phyloP scores from a whole-genome alignment of 306 rosid genomes.

The Cyamopsis tetragonoloba region DNA sequence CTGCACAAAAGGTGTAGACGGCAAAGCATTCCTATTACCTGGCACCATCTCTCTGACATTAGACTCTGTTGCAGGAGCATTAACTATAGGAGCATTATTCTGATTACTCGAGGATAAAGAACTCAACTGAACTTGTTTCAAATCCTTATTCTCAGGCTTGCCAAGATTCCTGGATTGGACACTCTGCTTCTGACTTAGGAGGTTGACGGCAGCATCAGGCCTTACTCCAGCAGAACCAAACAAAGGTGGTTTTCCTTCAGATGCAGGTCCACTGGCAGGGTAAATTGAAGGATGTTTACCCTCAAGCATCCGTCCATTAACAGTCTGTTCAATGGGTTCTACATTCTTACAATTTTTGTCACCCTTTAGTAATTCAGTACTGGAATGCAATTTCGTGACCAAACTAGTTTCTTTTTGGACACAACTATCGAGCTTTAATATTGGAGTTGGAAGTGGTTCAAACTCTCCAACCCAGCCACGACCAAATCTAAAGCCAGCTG shows the following conservation, averaged over 20 bases:
- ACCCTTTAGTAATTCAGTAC: slow-evolving; percentile 39
- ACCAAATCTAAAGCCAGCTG: slow-evolving; percentile 77
- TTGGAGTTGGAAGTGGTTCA: slow-evolving; percentile 89
- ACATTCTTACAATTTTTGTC: slow-evolving; percentile 38
- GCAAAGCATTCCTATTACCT: slow-evolving; percentile 38
- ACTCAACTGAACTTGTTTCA: slow-evolving; percentile 60
- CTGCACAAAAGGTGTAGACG: slow-evolving; percentile 50
- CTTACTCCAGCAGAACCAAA: slow-evolving; percentile 48
- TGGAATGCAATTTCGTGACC: slow-evolving; percentile 31
- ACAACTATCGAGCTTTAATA: slow-evolving; percentile 45
- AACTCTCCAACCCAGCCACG: slow-evolving; percentile 99
- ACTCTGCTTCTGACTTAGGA: slow-evolving; percentile 42
- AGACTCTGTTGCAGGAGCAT: slow-evolving; percentile 42
- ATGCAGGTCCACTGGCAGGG: slow-evolving; percentile 39
- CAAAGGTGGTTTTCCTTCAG: slow-evolving; percentile 49
- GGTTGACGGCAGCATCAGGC: slow-evolving; percentile 31
- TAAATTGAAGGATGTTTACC: slow-evolving; percentile 36
- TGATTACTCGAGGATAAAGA: slow-evolving; percentile 50
- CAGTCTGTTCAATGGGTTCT: slow-evolving; percentile 42
- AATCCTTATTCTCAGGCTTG: slow-evolving; percentile 47
- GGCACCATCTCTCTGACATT: slow-evolving; percentile 49
- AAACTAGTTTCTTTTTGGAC: slow-evolving; percentile 49
- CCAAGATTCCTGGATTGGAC: slow-evolving; percentile 41
- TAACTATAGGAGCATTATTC: slow-evolving; percentile 43
- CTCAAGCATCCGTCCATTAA: slow-evolving; percentile 36